Evolutionary conservation across 345 rosid genomes (phyloP).

Genomic region (Populus ilicifolia): DNA sequence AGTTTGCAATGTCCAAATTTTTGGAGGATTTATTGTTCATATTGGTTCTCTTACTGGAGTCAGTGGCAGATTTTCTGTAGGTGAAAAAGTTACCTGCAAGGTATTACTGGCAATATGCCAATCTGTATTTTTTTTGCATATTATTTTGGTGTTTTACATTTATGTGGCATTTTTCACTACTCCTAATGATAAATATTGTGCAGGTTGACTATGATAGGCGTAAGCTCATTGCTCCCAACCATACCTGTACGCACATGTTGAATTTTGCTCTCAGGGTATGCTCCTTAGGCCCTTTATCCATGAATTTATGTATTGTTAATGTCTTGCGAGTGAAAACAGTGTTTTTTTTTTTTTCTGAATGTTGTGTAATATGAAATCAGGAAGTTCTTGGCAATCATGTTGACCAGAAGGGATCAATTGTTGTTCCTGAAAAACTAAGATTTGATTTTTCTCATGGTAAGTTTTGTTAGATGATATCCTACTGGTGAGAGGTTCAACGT

Average conservation of each 20-base stretch:
- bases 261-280: constrained; percentile 90
- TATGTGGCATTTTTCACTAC: not conserved
- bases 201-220: constrained; percentile 96
- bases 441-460: constrained; percentile 97
- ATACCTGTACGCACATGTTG: constrained; percentile 96
- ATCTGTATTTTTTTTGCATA: constrained; percentile 5
- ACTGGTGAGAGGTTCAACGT: not conserved
- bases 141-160: not conserved
- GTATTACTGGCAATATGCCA: constrained; percentile 29
- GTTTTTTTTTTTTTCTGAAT: not conserved
- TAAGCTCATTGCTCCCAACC: constrained; percentile 86
- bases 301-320: not conserved
- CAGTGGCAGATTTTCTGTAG: constrained; percentile 47
- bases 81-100: constrained; percentile 79
- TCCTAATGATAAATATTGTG: constrained; percentile 2
- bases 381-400: constrained; percentile 93
- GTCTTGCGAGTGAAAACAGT: not conserved
- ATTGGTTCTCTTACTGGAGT: constrained; percentile 58
- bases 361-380: constrained; percentile 36
- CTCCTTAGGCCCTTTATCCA: not conserved
- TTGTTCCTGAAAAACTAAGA: constrained; percentile 93
- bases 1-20: constrained; percentile 81
- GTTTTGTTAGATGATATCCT: constrained; percentile 7
- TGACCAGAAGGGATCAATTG: constrained; percentile 97
- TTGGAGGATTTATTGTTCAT: constrained; percentile 89